Evolutionary conservation across 495 filamentous ascomycete species (phyloP).

Genomic region (Podospora sp.): DNA sequence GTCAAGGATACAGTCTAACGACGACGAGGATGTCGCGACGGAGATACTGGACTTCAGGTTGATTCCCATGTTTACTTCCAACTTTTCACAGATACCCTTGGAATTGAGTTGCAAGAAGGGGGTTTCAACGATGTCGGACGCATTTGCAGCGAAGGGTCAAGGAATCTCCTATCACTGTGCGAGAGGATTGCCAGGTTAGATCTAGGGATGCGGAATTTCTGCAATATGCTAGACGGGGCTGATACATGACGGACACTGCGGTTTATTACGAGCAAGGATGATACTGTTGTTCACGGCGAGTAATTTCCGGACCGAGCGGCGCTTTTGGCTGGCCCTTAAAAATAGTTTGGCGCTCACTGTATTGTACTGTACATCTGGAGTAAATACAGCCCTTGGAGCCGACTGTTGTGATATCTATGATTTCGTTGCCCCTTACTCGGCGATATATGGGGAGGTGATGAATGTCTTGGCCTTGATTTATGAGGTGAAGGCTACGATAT

Average conservation of each 20-base stretch:
- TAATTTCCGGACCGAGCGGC: neutral
- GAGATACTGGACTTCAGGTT: neutral
- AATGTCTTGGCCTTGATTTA: no score
- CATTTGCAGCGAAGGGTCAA: neutral
- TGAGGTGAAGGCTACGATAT: no score
- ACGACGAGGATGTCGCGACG: neutral
- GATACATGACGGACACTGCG: neutral
- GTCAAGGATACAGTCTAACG: conserved; percentile 35
- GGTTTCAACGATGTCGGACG: no score
- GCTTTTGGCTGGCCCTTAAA: neutral
- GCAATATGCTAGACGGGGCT: neutral
- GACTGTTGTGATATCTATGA: neutral
- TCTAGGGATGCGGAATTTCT: neutral
- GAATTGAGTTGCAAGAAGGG: neutral
- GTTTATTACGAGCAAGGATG: neutral
- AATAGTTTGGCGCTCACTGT: neutral
- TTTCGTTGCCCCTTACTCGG: no score
- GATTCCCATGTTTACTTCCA: neutral
- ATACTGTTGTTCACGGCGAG: neutral
- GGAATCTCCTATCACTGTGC: neutral
- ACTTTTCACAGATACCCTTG: neutral
- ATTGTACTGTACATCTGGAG: neutral
- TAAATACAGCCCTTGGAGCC: neutral
- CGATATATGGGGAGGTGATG: no score
- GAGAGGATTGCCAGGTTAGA: neutral